Conservation (phyloP, 768 basidiomycete species). For the Boletus pseudo-olivaceus region DNA sequence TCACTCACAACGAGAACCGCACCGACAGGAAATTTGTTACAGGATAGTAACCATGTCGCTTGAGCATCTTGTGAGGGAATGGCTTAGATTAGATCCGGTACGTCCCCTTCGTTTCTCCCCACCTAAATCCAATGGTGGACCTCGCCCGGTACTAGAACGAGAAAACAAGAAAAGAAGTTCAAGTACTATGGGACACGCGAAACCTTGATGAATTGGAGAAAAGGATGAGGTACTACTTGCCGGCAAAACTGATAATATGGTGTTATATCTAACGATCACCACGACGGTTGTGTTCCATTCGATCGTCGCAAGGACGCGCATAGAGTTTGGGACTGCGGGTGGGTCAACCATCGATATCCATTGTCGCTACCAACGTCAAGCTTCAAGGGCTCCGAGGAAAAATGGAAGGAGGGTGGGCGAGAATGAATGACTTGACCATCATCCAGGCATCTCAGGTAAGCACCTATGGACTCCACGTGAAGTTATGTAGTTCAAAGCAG, state of each 20-base stretch:
- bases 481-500: not conserved
- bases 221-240: slow-evolving; percentile 36
- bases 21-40: not conserved
- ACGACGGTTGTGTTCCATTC: not conserved
- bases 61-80: slow-evolving; percentile 45
- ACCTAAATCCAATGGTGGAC: not conserved
- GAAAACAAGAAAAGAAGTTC: slow-evolving; percentile 36
- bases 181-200: slow-evolving; percentile 30
- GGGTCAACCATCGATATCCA: slow-evolving; percentile 7
- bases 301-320: slow-evolving; percentile 48
- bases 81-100: slow-evolving; percentile 50
- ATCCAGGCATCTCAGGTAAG: slow-evolving; percentile 78
- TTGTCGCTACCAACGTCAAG: not conserved
- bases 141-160: slow-evolving; percentile 30
- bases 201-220: slow-evolving; percentile 36
- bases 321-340: slow-evolving; percentile 89
- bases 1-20: not conserved
- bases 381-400: slow-evolving; percentile 63
- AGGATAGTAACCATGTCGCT: slow-evolving; percentile 20
- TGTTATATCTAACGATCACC: not conserved
- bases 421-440: slow-evolving; percentile 86
- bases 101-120: not conserved
- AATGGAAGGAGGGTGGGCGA: slow-evolving; percentile 89
- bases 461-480: not conserved
- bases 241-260: not conserved